phyloP scores from a whole-genome alignment of 2,329 filamentous ascomycete genomes.

The Neofusicoccum ribis region DNA sequence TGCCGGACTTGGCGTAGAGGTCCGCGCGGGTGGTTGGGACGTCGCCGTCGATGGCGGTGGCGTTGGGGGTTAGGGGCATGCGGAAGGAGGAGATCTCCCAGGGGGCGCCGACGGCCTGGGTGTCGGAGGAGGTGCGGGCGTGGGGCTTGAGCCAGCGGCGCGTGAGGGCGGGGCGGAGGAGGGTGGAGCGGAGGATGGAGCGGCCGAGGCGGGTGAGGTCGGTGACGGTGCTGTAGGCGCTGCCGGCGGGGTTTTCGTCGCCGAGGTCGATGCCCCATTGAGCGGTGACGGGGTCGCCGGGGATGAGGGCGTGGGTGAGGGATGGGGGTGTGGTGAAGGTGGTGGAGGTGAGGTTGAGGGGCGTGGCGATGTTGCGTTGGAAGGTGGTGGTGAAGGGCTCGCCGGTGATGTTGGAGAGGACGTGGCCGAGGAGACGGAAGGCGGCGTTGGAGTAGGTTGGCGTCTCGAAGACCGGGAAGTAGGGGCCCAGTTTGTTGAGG shows the following conservation, averaged over 20 bases:
- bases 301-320: slow-evolving; percentile 37
- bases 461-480: slow-evolving; percentile 33
- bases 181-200: slow-evolving; percentile 25
- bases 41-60: too few species aligned
- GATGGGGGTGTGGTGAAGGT: slow-evolving; percentile 32
- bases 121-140: slow-evolving; percentile 25
- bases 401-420: slow-evolving; percentile 42
- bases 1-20: too few species aligned
- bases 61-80: slow-evolving; percentile 23
- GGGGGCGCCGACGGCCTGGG: slow-evolving; percentile 24
- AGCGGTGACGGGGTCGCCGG: slow-evolving; percentile 23
- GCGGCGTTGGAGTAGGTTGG: slow-evolving; percentile 40
- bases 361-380: slow-evolving; percentile 37
- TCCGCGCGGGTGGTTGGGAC: too few species aligned
- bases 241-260: slow-evolving; percentile 24
- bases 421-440: slow-evolving; percentile 40
- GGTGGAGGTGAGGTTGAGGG: slow-evolving; percentile 43
- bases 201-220: slow-evolving; percentile 27
- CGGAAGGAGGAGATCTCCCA: slow-evolving; percentile 27
- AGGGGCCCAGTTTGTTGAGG: slow-evolving; percentile 33
- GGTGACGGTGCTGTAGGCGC: slow-evolving; percentile 27
- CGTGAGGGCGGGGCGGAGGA: slow-evolving; percentile 24
- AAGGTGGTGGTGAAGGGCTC: slow-evolving; percentile 39
- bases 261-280: not conserved
- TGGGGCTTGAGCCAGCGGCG: slow-evolving; percentile 29